These are phyloP conservation scores for Nakataea oryzae DNA, from an alignment of 2,329 filamentous ascomycete genomes.

Conservation along the genomic window DNA sequence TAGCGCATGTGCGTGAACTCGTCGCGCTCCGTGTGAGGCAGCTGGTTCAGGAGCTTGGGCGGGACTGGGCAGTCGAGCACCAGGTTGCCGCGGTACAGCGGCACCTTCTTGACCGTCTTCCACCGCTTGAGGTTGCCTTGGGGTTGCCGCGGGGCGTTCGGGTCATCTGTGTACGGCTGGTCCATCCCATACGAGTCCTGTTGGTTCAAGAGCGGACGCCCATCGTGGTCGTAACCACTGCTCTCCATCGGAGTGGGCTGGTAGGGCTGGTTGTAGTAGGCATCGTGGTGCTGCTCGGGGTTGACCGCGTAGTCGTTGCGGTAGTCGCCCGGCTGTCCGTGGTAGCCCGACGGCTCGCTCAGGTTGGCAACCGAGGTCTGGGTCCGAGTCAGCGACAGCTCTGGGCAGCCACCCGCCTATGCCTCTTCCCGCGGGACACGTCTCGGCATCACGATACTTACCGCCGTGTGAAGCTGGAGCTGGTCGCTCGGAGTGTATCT, in stretches of 20 bases:
- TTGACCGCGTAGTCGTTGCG: slow-evolving; percentile 63
- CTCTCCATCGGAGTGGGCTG: slow-evolving; percentile 52
- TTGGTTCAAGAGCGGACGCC: slow-evolving; percentile 64
- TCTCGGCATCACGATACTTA: slow-evolving; percentile 33
- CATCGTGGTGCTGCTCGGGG: slow-evolving; percentile 78
- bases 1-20: slow-evolving; percentile 91
- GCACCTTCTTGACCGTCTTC: slow-evolving; percentile 99
- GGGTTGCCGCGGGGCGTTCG: slow-evolving; percentile 32
- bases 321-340: slow-evolving; percentile 34
- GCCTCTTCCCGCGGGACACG: no score
- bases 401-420: no score
- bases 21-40: slow-evolving; percentile 84
- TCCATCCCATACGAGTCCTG: slow-evolving; percentile 35
- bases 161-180: slow-evolving; percentile 35
- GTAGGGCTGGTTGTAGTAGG: slow-evolving; percentile 78
- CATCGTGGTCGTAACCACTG: slow-evolving; percentile 55
- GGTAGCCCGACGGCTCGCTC: slow-evolving; percentile 27
- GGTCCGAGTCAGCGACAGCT: background rate
- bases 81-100: slow-evolving; percentile 90
- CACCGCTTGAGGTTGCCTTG: slow-evolving; percentile 65
- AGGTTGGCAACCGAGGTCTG: slow-evolving; percentile 45
- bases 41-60: slow-evolving; percentile 74
- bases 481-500: slow-evolving; percentile 59
- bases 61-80: slow-evolving; percentile 95
- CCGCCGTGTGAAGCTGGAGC: slow-evolving; percentile 74